Conservation (phyloP, 805 yeast species). For the Sungouiella thailandica region DNA sequence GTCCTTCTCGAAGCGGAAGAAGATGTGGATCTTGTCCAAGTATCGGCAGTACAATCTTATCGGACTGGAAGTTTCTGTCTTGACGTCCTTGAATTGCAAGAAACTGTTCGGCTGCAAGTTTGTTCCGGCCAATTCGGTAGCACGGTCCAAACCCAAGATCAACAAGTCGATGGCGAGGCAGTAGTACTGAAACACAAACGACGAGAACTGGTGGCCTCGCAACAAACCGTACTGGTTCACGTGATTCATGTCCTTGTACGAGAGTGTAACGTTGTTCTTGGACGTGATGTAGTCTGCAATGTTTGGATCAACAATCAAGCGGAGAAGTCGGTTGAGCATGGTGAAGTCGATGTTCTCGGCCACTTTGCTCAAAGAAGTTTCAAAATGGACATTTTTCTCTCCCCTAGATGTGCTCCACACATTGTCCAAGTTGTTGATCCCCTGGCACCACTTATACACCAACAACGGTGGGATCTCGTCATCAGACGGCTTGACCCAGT, state of each 20-base stretch:
- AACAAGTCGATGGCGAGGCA: constrained; percentile 81
- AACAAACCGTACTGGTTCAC: constrained; percentile 83
- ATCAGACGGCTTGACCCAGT: constrained; percentile 95
- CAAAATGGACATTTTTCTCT: constrained; percentile 78
- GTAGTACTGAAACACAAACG: constrained; percentile 86
- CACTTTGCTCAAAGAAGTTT: constrained; percentile 63
- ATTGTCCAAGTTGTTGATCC: constrained; percentile 68
- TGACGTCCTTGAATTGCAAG: constrained; percentile 57
- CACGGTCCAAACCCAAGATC: constrained; percentile 81
- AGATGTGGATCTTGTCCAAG: constrained; percentile 73
- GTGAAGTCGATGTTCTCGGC: constrained; percentile 89
- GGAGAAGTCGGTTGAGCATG: constrained; percentile 69
- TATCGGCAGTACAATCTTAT: constrained; percentile 78
- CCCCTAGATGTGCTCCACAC: constrained; percentile 80
- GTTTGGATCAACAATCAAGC: constrained; percentile 81
- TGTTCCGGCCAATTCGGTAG: constrained; percentile 81
- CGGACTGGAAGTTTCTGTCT: constrained; percentile 65
- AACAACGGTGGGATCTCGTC: constrained; percentile 88
- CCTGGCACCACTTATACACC: constrained; percentile 92
- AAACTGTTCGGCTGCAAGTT: constrained; percentile 70
- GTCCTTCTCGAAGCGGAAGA: constrained; percentile 67
- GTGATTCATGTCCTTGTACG: constrained; percentile 94
- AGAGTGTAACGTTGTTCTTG: constrained; percentile 74
- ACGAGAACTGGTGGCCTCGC: constrained; percentile 85
- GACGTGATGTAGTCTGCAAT: constrained; percentile 94